These are phyloP conservation scores for Handroanthus guayacan DNA, from an alignment of 257 asterid genomes.

Conservation along the genomic window DNA sequence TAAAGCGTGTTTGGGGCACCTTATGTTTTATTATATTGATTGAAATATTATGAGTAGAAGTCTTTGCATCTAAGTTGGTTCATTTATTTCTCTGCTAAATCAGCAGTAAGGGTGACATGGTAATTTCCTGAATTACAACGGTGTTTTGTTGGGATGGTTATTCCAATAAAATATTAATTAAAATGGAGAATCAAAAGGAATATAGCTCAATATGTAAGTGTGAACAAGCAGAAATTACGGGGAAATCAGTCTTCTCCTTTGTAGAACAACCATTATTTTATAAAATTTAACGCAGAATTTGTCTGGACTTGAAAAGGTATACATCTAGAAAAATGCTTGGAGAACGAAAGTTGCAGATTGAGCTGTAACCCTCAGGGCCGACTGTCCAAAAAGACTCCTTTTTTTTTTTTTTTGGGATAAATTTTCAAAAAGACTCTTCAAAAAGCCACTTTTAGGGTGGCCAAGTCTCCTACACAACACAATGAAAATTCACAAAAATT, in stretches of 20 bases:
- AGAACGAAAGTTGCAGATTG: slow-evolving; percentile 23
- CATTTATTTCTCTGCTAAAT: too few species aligned
- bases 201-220: neutral
- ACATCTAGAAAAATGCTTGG: slow-evolving; percentile 24
- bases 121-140: too few species aligned
- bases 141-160: too few species aligned
- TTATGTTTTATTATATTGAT: too few species aligned
- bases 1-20: too few species aligned
- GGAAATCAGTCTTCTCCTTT: neutral
- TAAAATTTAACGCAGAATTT: neutral
- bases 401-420: too few species aligned
- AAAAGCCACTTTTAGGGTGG: slow-evolving; percentile 15
- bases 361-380: slow-evolving; percentile 27
- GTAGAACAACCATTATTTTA: neutral
- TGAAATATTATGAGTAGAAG: too few species aligned
- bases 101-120: too few species aligned
- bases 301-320: neutral
- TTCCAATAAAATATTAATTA: too few species aligned
- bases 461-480: neutral
- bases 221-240: neutral
- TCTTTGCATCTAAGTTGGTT: too few species aligned
- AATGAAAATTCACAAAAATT: slow-evolving; percentile 29
- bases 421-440: neutral
- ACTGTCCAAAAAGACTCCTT: neutral
- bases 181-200: too few species aligned